Evolutionary conservation across 768 basidiomycete species (phyloP), one percentile per base, ranked within the genome.

Genomic region (Scleroderma citrinum): DNA sequence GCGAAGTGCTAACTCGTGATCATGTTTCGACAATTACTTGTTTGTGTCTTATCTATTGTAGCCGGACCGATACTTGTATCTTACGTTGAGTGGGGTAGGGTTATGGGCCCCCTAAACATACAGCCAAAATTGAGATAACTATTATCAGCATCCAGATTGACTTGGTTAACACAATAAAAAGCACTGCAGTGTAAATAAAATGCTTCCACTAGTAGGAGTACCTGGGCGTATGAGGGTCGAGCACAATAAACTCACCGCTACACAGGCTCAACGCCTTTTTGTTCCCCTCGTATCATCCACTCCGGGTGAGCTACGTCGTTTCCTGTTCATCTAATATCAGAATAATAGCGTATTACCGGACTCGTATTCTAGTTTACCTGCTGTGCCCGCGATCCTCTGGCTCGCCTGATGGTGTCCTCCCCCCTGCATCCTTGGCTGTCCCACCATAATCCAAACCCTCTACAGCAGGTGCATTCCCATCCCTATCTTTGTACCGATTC

Each of bases 391-490:
- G 75, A 45, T 86, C 84, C 57, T 87, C 84, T 30, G 82, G 77
- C 55, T 87, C 84, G 17, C 77, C 76, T 46, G 80, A 82, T 0
- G 82, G 76, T 43, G 81, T 85, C 55, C 82, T 57, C 47, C 67
- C 61, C 46, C 64, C 41, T 39, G 63, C 67, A 36, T 76, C 72
- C 55, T 76, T 74, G 47, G 66, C 71, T 23, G 59, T 76, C 38
- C 83, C 87, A 2, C 87, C 89, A 56, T 92, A 92, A 62, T 92
- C 90, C 59, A 92, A 66, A n/a, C 90, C 89, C 60, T 92, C 89
- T 12, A 89, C 87, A 23, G 87, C 87, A 51, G 87, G 85, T 1
- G 87, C 85, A 59, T 88, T 88, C 14, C 81, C 82, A 60, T 92
- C 89, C 36, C 88, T 76, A 64, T 92, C 90, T 72, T 91, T 92